Conservation (phyloP, 176 grass and related monocot genomes). For the Thalia dealbata region DNA sequence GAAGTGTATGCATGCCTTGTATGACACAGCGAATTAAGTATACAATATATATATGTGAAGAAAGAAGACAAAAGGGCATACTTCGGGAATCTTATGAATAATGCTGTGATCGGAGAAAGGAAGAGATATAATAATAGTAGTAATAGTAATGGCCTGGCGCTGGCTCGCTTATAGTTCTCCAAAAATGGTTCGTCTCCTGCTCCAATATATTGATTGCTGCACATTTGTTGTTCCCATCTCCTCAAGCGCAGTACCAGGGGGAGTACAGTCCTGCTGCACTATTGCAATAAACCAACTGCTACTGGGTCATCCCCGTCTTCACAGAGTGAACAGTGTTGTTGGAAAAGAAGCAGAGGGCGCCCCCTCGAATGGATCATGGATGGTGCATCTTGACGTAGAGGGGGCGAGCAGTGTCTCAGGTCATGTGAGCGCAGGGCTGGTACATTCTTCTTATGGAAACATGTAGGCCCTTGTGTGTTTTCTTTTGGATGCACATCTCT, state of each 20-base stretch:
- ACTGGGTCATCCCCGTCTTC: not conserved
- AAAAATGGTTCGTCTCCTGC: not conserved
- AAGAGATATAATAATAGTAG: too few relatives aligned
- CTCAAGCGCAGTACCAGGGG: not conserved
- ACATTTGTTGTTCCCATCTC: not conserved
- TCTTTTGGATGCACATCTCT: not conserved
- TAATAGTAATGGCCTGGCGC: too few relatives aligned
- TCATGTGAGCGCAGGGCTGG: not conserved
- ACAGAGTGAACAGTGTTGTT: not conserved
- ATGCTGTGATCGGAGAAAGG: not conserved
- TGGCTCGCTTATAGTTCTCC: not conserved
- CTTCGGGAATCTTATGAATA: not conserved
- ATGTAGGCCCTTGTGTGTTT: conserved; percentile 2
- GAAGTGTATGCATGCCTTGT: not conserved
- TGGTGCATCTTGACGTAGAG: not conserved
- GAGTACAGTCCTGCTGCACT: conserved; percentile 1
- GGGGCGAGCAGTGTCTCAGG: not conserved
- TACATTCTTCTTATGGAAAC: conserved; percentile 4
- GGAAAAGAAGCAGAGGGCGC: not conserved
- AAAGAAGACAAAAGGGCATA: not conserved
- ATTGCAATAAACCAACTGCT: conserved; percentile 3
- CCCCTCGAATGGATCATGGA: not conserved
- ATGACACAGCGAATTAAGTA: not conserved
- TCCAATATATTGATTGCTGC: not conserved
- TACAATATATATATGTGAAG: not conserved